phyloP scores from a whole-genome alignment of 78 protist species.

The Dictyostelium purpureum region DNA sequence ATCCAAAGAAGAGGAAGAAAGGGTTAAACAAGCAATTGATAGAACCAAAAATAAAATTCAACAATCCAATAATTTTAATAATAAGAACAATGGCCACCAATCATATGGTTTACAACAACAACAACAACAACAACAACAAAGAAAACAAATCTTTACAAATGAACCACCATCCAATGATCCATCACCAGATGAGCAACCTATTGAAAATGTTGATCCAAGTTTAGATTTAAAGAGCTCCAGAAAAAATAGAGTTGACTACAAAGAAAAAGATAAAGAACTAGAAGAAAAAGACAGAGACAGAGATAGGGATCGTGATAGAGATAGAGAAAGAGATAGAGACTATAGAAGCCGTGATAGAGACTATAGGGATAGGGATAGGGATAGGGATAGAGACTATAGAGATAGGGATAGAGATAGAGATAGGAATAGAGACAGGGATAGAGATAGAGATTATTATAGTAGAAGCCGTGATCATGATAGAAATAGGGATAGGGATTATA shows the following conservation, averaged over 20 bases:
- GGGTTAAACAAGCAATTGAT: slow-evolving; percentile 44
- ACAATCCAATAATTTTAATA: background rate
- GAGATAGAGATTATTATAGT: background rate
- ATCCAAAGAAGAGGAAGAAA: slow-evolving; percentile 65
- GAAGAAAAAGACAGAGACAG: slow-evolving; percentile 21
- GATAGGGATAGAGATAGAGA: slow-evolving; percentile 35
- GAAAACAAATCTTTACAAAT: background rate
- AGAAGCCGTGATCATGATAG: background rate
- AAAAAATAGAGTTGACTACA: background rate
- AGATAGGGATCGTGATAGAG: slow-evolving; percentile 28
- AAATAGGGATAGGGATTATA: slow-evolving; percentile 7
- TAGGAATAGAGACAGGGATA: background rate
- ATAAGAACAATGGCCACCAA: background rate
- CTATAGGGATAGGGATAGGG: background rate
- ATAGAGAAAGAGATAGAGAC: slow-evolving; percentile 11
- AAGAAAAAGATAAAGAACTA: slow-evolving; percentile 6
- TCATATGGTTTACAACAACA: background rate
- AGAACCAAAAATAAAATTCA: slow-evolving; percentile 43
- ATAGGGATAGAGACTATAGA: background rate
- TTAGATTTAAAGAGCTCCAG: slow-evolving; percentile 50
- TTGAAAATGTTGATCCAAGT: background rate
- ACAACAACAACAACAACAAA: background rate
- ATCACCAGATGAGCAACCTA: background rate
- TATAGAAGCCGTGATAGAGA: slow-evolving; percentile 20
- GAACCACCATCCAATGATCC: background rate